phyloP scores from a whole-genome alignment of 2,329 filamentous ascomycete genomes.

The Botrytis aclada region DNA sequence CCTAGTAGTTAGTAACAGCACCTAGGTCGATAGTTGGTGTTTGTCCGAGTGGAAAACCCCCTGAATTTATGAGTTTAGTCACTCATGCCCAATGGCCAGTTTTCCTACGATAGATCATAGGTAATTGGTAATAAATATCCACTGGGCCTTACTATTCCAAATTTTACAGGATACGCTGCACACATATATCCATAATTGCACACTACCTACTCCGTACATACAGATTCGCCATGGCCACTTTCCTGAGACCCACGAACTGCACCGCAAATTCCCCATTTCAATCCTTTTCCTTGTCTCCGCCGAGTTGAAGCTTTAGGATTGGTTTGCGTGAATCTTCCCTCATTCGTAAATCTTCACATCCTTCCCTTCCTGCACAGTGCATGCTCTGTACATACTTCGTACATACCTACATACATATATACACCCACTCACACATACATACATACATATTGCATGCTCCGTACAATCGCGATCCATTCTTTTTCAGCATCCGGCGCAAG shows the following conservation, averaged over 20 bases:
- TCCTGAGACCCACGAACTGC: neutral
- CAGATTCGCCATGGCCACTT: neutral
- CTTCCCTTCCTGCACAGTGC: conserved; percentile 6
- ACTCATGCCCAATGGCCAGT: neutral
- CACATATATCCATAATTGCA: neutral
- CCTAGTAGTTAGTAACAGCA: neutral
- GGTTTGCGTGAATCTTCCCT: neutral
- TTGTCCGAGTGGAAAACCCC: neutral
- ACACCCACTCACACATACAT: neutral
- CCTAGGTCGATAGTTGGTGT: neutral
- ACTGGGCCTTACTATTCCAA: neutral
- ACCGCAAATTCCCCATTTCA: conserved; percentile 3
- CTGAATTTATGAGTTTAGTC: neutral
- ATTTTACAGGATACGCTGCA: no score
- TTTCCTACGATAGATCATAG: neutral
- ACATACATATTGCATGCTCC: neutral
- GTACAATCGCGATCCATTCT: conserved; percentile 1
- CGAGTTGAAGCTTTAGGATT: conserved; percentile 3
- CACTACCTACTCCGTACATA: neutral
- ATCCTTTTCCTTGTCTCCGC: neutral
- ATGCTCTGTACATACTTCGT: neutral
- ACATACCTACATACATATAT: neutral
- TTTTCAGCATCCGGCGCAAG: neutral
- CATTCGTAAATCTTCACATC: neutral
- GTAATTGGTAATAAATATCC: neutral